Evolutionary conservation across 257 asterid genomes (phyloP).

Genomic region (Solanum bulbocastanum): DNA sequence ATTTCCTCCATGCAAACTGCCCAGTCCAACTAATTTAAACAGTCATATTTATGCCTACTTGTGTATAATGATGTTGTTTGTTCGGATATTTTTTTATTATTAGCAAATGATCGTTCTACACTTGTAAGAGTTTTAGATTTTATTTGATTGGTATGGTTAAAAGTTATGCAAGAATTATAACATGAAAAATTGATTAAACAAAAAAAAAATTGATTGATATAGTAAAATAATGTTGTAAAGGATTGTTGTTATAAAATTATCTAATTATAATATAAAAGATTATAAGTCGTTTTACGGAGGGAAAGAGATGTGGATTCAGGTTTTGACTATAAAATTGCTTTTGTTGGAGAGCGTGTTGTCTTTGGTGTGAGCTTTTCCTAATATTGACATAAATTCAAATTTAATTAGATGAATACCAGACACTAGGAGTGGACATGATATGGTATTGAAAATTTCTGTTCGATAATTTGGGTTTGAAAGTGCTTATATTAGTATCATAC

Average conservation of each 20-base stretch:
- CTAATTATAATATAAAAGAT: not conserved
- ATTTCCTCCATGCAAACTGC: conserved; percentile 52
- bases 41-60: not conserved
- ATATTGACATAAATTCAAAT: not conserved
- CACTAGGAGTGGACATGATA: not conserved
- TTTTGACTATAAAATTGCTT: not conserved
- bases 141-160: not conserved
- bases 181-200: not conserved
- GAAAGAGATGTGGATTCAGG: not conserved
- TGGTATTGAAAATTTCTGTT: not conserved
- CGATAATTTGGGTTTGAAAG: not conserved
- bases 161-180: not conserved
- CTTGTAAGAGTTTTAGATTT: not conserved
- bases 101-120: too few relatives aligned
- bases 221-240: not conserved
- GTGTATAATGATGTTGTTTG: not conserved
- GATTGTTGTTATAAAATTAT: not conserved
- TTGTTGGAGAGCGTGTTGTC: not conserved
- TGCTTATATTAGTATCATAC: not conserved
- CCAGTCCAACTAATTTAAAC: conserved; percentile 40
- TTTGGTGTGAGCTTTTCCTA: not conserved
- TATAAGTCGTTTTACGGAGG: not conserved
- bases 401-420: not conserved
- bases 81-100: not conserved
- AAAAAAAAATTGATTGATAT: not conserved